These are phyloP conservation scores for Aspergillus sp. DNA, from an alignment of 2,329 filamentous ascomycete genomes.

Conservation along the genomic window DNA sequence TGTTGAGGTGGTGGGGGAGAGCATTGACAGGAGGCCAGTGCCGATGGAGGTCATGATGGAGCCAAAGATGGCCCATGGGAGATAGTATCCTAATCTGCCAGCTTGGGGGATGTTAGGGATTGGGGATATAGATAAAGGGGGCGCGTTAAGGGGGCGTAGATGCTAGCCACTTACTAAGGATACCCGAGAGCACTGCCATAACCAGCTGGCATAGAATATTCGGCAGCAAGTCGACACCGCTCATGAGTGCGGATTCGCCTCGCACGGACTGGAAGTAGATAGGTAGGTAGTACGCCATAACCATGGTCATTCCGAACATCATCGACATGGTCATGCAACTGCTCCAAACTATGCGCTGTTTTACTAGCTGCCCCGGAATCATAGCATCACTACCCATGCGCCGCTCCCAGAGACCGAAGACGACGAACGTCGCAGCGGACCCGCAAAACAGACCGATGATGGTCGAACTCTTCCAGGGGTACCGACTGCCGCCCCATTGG, in stretches of 20 bases:
- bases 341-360: conserved; percentile 19
- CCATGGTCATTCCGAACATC: conserved; percentile 37
- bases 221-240: conserved; percentile 31
- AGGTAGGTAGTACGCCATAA: conserved; percentile 49
- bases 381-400: conserved; percentile 17
- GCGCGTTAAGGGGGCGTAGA: no score
- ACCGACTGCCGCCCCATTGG: conserved; percentile 58
- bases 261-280: conserved; percentile 53
- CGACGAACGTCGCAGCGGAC: conserved; percentile 12
- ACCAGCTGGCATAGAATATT: conserved; percentile 36
- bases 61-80: conserved; percentile 36
- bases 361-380: conserved; percentile 15
- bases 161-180: conserved; percentile 25
- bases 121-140: neutral
- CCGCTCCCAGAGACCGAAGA: conserved; percentile 19
- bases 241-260: conserved; percentile 28
- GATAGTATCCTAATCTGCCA: conserved; percentile 36
- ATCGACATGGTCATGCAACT: conserved; percentile 32
- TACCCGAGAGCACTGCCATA: conserved; percentile 36
- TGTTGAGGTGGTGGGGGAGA: conserved; percentile 39
- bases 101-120: conserved; percentile 17
- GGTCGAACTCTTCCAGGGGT: conserved; percentile 51
- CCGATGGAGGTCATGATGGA: conserved; percentile 35
- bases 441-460: conserved; percentile 45
- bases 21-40: conserved; percentile 47